phyloP scores from a whole-genome alignment of 1,139 yeast species.

The Pichia cactophila region DNA sequence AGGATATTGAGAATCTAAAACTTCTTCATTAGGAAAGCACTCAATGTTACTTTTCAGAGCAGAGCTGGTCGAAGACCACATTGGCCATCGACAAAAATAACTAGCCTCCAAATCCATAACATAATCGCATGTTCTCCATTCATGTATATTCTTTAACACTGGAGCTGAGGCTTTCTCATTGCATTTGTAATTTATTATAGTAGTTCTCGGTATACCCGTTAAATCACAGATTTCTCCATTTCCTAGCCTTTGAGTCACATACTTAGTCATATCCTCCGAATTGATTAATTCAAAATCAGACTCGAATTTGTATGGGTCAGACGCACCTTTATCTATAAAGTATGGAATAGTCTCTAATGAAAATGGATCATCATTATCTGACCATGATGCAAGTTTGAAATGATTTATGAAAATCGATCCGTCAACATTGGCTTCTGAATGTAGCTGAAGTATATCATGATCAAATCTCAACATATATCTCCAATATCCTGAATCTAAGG shows the following conservation, averaged over 20 bases:
- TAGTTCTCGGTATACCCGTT: constrained; percentile 53
- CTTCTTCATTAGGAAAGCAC: constrained; percentile 4
- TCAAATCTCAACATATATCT: constrained; percentile 13
- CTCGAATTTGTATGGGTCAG: constrained; percentile 11
- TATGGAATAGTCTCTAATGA: constrained; percentile 1
- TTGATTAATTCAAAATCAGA: constrained; percentile 20
- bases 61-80: constrained; percentile 9
- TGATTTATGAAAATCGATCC: neutral
- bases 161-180: constrained; percentile 34
- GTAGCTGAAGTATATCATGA: constrained; percentile 8
- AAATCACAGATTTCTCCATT: constrained; percentile 71
- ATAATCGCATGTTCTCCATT: constrained; percentile 58
- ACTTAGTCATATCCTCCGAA: constrained; percentile 31
- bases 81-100: constrained; percentile 9
- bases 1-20: neutral
- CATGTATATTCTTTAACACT: constrained; percentile 43
- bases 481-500: constrained; percentile 16
- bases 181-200: constrained; percentile 65
- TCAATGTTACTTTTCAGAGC: constrained; percentile 2
- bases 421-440: neutral
- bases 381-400: constrained; percentile 15
- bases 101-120: constrained; percentile 11
- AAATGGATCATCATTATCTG: constrained; percentile 14
- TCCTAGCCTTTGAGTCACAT: constrained; percentile 44
- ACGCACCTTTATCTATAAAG: neutral